A percentile compares a stretch with the other conserved stretches of the same genome.
These are phyloP conservation scores for Tulasnella sp. DNA, from an alignment of 768 basidiomycete species.

Conservation along the genomic window DNA sequence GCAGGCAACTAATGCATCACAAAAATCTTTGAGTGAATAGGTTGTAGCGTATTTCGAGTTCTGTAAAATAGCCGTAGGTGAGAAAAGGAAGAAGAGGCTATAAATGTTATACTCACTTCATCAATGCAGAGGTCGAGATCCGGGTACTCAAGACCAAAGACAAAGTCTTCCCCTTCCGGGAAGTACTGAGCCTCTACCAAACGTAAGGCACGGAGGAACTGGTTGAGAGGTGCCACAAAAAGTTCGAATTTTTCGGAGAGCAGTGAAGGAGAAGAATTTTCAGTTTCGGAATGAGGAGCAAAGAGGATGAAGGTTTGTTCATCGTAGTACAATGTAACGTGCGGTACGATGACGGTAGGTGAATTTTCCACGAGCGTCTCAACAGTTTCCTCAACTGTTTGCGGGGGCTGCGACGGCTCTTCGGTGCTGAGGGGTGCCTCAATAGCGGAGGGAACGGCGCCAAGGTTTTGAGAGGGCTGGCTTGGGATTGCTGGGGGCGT, in stretches of 20 bases:
- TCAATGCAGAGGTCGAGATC: constrained; percentile 26
- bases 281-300: constrained; percentile 5
- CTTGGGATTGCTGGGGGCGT: neutral
- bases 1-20: constrained; percentile 21
- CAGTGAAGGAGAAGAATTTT: constrained; percentile 6
- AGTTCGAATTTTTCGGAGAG: constrained; percentile 8
- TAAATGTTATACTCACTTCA: neutral
- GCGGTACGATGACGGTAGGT: constrained; percentile 14
- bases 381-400: constrained; percentile 1
- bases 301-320: constrained; percentile 22
- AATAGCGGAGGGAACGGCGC: neutral
- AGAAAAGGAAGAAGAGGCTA: neutral
- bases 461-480: neutral
- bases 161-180: constrained; percentile 8
- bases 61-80: neutral
- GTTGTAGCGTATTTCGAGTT: constrained; percentile 22
- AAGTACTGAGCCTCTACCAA: constrained; percentile 4
- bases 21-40: constrained; percentile 18
- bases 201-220: constrained; percentile 3
- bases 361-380: neutral
- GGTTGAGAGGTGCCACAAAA: constrained; percentile 10
- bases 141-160: constrained; percentile 24
- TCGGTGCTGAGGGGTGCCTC: neutral
- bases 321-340: constrained; percentile 13
- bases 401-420: neutral